These are phyloP conservation scores for Quercus aquifolioides DNA, from an alignment of 306 rosid species.

Conservation along the genomic window DNA sequence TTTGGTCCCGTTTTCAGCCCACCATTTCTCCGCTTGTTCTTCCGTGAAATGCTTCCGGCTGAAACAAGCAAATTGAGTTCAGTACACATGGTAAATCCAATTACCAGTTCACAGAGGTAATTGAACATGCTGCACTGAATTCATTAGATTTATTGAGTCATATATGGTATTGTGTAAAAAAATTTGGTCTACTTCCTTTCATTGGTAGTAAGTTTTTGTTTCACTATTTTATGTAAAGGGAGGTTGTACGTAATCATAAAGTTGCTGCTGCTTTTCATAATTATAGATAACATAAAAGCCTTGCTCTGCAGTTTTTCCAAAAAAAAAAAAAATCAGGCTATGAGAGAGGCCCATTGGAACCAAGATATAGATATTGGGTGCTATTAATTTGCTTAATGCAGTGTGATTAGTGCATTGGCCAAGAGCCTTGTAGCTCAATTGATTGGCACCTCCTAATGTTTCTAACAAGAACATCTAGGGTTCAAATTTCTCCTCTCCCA, in stretches of 20 bases:
- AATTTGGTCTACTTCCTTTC: neutral
- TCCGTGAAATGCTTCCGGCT: conserved; percentile 88
- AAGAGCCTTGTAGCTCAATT: no score
- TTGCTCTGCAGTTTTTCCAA: neutral
- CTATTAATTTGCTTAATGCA: no score
- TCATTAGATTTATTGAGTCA: neutral
- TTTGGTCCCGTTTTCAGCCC: conserved; percentile 74
- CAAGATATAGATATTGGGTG: no score
- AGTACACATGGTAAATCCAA: conserved; percentile 14
- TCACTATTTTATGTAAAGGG: neutral
- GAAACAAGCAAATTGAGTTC: conserved; percentile 32
- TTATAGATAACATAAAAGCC: neutral
- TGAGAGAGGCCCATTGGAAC: no score
- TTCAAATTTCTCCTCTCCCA: no score
- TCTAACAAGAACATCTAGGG: no score
- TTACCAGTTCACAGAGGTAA: conserved; percentile 13
- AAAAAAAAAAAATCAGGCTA: no score
- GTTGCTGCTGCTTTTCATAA: neutral
- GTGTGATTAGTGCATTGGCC: no score
- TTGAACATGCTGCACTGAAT: neutral
- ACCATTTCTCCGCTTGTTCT: conserved; percentile 85
- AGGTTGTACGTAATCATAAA: neutral
- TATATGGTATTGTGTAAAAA: neutral
- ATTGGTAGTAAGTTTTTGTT: neutral
- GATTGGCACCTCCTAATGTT: no score